Evolutionary conservation across 345 rosid species (phyloP), one percentile per base, ranked within the genome.

Genomic region (Sonneratia alba): DNA sequence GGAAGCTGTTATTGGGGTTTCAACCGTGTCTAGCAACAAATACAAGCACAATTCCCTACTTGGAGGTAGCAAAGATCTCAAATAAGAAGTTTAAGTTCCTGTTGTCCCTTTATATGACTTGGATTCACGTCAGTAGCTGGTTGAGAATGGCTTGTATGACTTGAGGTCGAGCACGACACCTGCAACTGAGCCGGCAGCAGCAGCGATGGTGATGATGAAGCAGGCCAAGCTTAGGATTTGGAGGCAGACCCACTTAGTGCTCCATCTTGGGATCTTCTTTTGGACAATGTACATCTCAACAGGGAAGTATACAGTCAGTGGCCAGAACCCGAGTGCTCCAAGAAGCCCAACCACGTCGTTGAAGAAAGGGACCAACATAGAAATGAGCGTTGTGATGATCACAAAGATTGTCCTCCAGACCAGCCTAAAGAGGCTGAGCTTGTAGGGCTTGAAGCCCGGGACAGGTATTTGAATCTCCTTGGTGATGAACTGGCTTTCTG

Each of bases 281-380:
- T 85, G 94, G 4, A 68, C 79, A 62, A 91, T 86, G 72, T 88
- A 94, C 98, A 94, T 90, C 80, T 93, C 91, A 22, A 93, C 87
- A 0, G 98, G 98, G 80, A 88, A 91, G 61, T 91, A 89, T 14
- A 93, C 98, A 0, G 96, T 87, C 8, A 94, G 66, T 3, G 98
- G 98, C 96, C 98, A 94, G 67, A 89, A 94, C 48, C 95, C 98
- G 1, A 94, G 48, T 0, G 98, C 96, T 8, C 96, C 97, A 4
- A 94, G 89, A 14, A 93, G 79, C 24, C 97, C 96, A 4, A 88
- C 95, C 0, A 89, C 80, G 53, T 88, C 92, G 18, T 89, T 89
- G 64, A 94, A 94, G 83, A 91, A 91, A 2, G 98, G 98, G 71
- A 90, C 82, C 24, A 91, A 79, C 98, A 94, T 91, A 7, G 98